phyloP scores from a whole-genome alignment of 2,329 filamentous ascomycete species.

The Sporothrix brunneoviolacea region DNA sequence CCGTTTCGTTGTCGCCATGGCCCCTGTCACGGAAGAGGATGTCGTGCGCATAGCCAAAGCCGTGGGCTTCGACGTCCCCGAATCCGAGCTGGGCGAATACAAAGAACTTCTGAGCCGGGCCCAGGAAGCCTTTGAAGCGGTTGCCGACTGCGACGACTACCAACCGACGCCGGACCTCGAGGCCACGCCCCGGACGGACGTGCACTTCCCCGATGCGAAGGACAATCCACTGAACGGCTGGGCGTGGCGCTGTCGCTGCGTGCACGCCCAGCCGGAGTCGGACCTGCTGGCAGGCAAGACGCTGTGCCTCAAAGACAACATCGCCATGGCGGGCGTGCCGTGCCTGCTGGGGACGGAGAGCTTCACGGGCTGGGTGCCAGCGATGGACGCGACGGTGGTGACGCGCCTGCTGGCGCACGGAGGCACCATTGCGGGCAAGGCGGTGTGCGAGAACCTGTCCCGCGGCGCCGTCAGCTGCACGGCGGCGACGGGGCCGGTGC shows the following conservation, averaged over 20 bases:
- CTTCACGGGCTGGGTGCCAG: constrained; percentile 31
- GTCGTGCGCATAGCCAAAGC: constrained; percentile 22
- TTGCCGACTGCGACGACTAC: constrained; percentile 23
- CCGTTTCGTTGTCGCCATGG: background rate
- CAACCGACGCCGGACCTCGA: constrained; percentile 22
- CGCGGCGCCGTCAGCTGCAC: constrained; percentile 35
- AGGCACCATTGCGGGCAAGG: constrained; percentile 36
- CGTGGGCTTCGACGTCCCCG: constrained; percentile 24
- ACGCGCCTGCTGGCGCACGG: constrained; percentile 35
- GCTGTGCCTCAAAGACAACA: constrained; percentile 42
- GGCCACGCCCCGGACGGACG: constrained; percentile 17
- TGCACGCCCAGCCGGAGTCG: constrained; percentile 23
- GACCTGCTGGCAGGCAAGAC: constrained; percentile 32
- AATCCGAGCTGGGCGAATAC: constrained; percentile 25
- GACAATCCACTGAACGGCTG: constrained; percentile 35
- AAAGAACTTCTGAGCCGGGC: constrained; percentile 19
- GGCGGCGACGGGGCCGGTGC: constrained; percentile 38
- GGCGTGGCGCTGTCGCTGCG: constrained; percentile 35
- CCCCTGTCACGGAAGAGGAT: constrained; percentile 14
- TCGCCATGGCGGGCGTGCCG: constrained; percentile 37
- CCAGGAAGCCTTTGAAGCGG: constrained; percentile 11
- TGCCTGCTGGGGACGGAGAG: constrained; percentile 36
- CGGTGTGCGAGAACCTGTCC: constrained; percentile 42
- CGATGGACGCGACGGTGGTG: constrained; percentile 39
- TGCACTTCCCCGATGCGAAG: constrained; percentile 26